These are phyloP conservation scores for Podila verticillata DNA, from an alignment of 192 early-diverging fungal genomes.

Conservation along the genomic window DNA sequence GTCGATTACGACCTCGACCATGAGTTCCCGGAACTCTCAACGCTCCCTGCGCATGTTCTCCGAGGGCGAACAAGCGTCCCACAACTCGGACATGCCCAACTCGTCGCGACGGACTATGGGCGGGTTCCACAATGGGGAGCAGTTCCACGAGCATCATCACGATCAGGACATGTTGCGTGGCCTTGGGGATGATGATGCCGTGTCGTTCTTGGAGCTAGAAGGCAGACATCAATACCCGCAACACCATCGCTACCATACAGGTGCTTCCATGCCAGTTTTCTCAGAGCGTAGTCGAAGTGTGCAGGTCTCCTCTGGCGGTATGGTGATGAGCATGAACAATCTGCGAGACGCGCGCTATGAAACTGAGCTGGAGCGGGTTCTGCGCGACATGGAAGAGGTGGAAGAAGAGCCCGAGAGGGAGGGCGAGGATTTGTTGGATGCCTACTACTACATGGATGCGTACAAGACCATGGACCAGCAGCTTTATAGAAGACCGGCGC, in stretches of 20 bases:
- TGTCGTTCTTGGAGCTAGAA: constrained; percentile 24
- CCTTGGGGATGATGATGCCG: constrained; percentile 19
- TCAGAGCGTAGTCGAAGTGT: no score
- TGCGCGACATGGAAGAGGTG: constrained; percentile 22
- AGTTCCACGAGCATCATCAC: not conserved
- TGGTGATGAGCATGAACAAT: not conserved
- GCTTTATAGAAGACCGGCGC: constrained; percentile 21
- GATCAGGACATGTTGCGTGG: not conserved
- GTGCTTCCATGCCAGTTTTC: not conserved
- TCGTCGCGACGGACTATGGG: not conserved
- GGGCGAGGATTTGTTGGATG: constrained; percentile 37
- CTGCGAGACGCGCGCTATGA: constrained; percentile 1
- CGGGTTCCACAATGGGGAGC: not conserved
- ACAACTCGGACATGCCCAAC: not conserved
- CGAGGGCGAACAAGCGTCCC: not conserved
- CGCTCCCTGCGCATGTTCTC: not conserved
- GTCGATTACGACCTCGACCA: not conserved
- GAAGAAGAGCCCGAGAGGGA: constrained; percentile 30
- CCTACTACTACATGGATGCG: constrained; percentile 43
- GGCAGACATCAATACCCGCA: constrained; percentile 3
- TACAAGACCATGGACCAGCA: constrained; percentile 50
- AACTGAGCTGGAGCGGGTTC: constrained; percentile 11
- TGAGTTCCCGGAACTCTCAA: not conserved
- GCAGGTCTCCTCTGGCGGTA: not conserved
- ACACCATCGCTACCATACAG: not conserved